Evolutionary conservation across 805 yeast species (phyloP).

Genomic region (Sugiyamaella americana): DNA sequence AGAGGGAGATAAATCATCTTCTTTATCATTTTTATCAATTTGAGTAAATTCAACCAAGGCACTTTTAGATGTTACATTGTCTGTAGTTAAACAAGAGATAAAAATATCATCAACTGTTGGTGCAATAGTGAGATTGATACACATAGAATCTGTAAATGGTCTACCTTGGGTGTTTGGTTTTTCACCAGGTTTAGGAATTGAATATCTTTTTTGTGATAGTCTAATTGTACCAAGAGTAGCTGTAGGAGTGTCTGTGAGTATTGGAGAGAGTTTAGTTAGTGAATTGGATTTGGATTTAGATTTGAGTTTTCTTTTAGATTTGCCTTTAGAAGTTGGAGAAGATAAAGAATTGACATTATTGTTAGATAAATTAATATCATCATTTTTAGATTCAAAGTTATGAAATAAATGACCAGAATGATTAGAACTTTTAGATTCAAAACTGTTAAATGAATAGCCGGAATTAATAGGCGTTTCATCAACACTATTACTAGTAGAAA

Average conservation of each 20-base stretch:
- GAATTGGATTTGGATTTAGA: background rate
- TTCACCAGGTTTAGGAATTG: background rate
- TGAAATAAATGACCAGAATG: no score
- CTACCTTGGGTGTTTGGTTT: slow-evolving; percentile 15
- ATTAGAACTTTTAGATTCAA: background rate
- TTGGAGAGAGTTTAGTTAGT: background rate
- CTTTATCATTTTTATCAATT: background rate
- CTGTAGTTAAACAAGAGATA: background rate
- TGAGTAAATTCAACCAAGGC: background rate
- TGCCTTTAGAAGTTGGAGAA: background rate
- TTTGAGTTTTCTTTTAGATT: background rate
- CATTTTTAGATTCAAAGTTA: background rate
- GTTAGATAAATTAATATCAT: background rate
- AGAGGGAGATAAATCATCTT: background rate
- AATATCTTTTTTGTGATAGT: slow-evolving; percentile 2
- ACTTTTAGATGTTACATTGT: background rate
- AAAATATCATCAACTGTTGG: slow-evolving; percentile 7
- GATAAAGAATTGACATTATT: background rate
- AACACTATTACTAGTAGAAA: background rate
- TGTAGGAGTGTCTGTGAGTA: no score
- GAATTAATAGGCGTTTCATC: no score
- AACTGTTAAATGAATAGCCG: no score
- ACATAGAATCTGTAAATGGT: slow-evolving; percentile 19
- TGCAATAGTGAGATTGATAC: slow-evolving; percentile 6
- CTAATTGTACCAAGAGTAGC: no score